These are phyloP conservation scores for Hibiscus mutabilis DNA, from an alignment of 345 rosid genomes.

Conservation along the genomic window DNA sequence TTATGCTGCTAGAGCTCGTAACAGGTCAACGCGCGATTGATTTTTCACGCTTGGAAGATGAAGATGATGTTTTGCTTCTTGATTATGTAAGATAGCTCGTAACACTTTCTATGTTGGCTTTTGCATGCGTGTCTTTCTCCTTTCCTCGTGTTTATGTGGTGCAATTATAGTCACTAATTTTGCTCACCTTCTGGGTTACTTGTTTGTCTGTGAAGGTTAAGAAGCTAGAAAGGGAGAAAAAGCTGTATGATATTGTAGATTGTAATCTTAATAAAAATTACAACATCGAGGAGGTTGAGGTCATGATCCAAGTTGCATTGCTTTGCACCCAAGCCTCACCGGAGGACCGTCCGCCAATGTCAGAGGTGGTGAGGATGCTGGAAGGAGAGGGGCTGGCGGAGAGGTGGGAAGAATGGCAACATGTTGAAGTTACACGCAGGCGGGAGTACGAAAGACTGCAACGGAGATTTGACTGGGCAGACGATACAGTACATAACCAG, in stretches of 20 bases:
- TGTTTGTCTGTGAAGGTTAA: constrained; percentile 57
- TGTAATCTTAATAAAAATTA: constrained; percentile 48
- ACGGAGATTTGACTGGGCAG: constrained; percentile 77
- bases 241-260: constrained; percentile 76
- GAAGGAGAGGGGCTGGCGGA: constrained; percentile 97
- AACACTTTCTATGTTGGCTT: background rate
- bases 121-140: background rate
- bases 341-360: constrained; percentile 85
- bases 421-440: constrained; percentile 67
- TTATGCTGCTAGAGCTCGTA: constrained; percentile 94
- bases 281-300: constrained; percentile 65
- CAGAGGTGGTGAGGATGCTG: constrained; percentile 88
- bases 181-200: background rate
- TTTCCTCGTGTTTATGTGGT: background rate
- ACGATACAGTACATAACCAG: constrained; percentile 72
- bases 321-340: constrained; percentile 85
- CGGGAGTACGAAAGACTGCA: constrained; percentile 79
- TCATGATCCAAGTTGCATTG: constrained; percentile 86
- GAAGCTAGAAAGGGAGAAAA: constrained; percentile 85
- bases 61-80: constrained; percentile 85
- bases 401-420: constrained; percentile 99
- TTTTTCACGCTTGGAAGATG: constrained; percentile 93
- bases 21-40: constrained; percentile 97
- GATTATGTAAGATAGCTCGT: constrained; percentile 59
- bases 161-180: background rate